Conservation (phyloP, 352 stramenopile species). For the Phytophthora chlamydospora region DNA sequence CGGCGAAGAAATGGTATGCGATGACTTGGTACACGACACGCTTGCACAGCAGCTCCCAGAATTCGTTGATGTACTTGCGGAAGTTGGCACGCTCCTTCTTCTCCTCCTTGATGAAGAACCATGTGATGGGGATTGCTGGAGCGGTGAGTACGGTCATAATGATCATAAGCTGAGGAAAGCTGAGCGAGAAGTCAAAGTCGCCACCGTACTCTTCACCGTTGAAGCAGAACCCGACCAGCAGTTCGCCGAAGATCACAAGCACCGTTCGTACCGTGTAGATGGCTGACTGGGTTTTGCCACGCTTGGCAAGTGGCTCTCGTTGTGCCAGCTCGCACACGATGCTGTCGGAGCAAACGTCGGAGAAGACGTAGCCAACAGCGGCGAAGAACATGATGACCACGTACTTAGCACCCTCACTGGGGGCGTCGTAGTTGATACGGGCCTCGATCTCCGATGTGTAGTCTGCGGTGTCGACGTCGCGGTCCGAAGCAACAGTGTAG, state of each 20-base stretch:
- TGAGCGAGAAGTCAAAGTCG: conserved; percentile 20
- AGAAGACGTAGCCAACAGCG: conserved; percentile 21
- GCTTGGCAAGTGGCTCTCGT: conserved; percentile 16
- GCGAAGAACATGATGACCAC: conserved; percentile 26
- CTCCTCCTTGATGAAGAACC: conserved; percentile 24
- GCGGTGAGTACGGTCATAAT: conserved; percentile 15
- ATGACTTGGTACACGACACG: conserved; percentile 20
- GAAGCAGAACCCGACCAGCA: conserved; percentile 19
- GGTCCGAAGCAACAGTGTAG: conserved; percentile 21
- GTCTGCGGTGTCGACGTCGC: conserved; percentile 18
- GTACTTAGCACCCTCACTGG: conserved; percentile 21
- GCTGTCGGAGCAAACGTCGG: conserved; percentile 24
- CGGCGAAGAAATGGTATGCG: conserved; percentile 29
- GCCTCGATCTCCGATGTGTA: conserved; percentile 23
- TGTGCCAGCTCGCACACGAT: conserved; percentile 26
- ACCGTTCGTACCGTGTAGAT: conserved; percentile 18
- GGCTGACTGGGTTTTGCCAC: conserved; percentile 18
- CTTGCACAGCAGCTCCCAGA: conserved; percentile 19
- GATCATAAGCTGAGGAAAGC: conserved; percentile 24
- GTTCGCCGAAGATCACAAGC: conserved; percentile 18
- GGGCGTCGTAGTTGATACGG: conserved; percentile 17
- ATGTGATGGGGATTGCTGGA: conserved; percentile 12
- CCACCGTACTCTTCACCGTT: conserved; percentile 14
- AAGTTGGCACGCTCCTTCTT: conserved; percentile 16
- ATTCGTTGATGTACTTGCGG: conserved; percentile 20